phyloP scores from a whole-genome alignment of 2,329 filamentous ascomycete species.

The Penicillium brasilianum region DNA sequence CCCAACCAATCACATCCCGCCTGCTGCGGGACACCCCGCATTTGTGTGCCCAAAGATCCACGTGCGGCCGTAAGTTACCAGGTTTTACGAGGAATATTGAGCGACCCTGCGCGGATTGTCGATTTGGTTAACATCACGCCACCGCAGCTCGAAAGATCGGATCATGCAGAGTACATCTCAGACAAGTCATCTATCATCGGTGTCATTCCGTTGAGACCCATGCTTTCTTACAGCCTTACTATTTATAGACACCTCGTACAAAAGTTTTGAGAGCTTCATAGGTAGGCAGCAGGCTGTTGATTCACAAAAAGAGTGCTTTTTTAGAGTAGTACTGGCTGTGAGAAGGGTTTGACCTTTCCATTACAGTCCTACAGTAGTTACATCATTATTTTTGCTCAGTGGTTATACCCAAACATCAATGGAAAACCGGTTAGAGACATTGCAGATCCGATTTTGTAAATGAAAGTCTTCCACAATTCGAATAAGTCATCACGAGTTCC shows the following conservation, averaged over 20 bases:
- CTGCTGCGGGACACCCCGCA: constrained; percentile 13
- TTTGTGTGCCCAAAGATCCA: constrained; percentile 11
- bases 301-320: too few relatives aligned
- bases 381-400: too few relatives aligned
- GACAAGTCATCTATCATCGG: neutral
- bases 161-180: neutral
- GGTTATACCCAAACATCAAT: neutral
- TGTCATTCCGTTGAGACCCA: neutral
- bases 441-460: neutral
- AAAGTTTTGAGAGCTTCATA: too few relatives aligned
- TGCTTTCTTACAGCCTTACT: neutral
- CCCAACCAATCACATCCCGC: constrained; percentile 15
- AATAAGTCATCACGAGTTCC: neutral
- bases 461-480: neutral
- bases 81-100: neutral
- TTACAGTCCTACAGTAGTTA: neutral
- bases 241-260: too few relatives aligned
- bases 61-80: constrained; percentile 6
- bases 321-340: too few relatives aligned
- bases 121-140: neutral
- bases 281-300: too few relatives aligned
- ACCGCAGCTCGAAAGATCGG: neutral
- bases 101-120: neutral
- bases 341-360: neutral
- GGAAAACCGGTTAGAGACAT: neutral